Evolutionary conservation across 2,329 filamentous ascomycete genomes (phyloP), one percentile per base, ranked within the genome.

Genomic region (Diaporthe longicolla): DNA sequence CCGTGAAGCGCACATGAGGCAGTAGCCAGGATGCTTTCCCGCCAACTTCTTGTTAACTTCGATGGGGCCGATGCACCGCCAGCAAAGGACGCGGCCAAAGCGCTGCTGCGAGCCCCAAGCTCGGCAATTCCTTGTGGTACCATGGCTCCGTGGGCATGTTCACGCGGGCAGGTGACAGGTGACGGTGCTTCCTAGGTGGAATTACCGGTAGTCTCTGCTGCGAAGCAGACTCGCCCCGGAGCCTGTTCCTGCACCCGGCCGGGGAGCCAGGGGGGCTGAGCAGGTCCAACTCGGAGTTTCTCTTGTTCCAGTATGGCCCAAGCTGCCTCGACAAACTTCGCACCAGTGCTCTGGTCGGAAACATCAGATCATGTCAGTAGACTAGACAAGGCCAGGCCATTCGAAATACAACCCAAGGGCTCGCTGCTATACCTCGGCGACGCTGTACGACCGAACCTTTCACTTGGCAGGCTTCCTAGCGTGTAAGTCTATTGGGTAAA

Each of bases 241-340:
- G 61, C 40, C 32, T 52, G 61, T 29, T 50, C 61, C n/a, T 50
- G 29, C 29, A 52, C 26, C 29, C 21, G 21, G 45, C 45, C 29
- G 63, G 29, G 45, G 63, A 26, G 24, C 29, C 29, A 37, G 21
- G 45, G 45, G 37, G 11, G 11, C 15, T 40, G 63, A 32, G 3
- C 45, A 66, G 4, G 63, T 66, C 63, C 21, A 66, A n/a, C 48
- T 68, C 63, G 63, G 63, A 68, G 63, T 68, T 68, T 54, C 63
- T 68, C 48, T 68, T 68, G 48, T 68, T 54, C 63, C 63, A 68
- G n/a, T 21, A 24, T 40, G 45, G 29, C 63, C 21, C 45, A 19
- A 35, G 29, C 26, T 45, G 32, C 45, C 45, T 17, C 32, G 32
- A 40, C 48, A 68, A 32, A 54, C 63, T 68, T 54, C 21, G 21